These are phyloP conservation scores for Aspergillus ruber DNA, from an alignment of 2,329 filamentous ascomycete species.

Conservation along the genomic window DNA sequence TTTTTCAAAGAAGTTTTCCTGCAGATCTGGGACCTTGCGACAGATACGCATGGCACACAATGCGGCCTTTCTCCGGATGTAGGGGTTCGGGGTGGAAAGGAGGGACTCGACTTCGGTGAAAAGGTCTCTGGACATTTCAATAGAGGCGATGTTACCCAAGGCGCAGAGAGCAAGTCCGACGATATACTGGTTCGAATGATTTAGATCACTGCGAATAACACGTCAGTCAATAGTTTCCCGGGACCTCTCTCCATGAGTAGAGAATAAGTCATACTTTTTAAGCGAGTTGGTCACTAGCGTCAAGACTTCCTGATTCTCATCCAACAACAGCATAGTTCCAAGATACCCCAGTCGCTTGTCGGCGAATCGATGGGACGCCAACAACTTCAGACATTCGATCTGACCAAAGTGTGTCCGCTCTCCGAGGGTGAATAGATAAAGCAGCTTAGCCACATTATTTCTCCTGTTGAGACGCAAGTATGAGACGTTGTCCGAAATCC, in stretches of 20 bases:
- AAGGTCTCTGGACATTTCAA: constrained; percentile 96
- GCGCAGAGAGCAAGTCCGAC: constrained; percentile 94
- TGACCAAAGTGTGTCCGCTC: constrained; percentile 98
- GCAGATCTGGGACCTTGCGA: constrained; percentile 91
- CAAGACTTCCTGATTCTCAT: constrained; percentile 97
- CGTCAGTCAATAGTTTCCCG: not conserved
- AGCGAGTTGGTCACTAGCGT: constrained; percentile 96
- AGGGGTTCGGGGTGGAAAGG: constrained; percentile 90
- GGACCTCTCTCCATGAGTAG: not conserved
- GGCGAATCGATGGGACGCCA: constrained; percentile 93
- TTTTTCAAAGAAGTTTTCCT: constrained; percentile 96
- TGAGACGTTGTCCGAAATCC: constrained; percentile 16
- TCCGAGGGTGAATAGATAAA: constrained; percentile 96
- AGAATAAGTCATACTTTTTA: constrained; percentile 66
- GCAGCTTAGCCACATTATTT: constrained; percentile 97
- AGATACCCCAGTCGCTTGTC: constrained; percentile 95
- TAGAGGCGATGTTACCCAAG: constrained; percentile 91
- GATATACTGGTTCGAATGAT: constrained; percentile 97
- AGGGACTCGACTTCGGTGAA: constrained; percentile 94
- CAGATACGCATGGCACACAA: constrained; percentile 99
- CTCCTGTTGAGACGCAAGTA: constrained; percentile 51
- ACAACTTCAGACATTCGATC: constrained; percentile 96
- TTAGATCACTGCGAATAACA: constrained; percentile 64
- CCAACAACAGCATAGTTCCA: constrained; percentile 88
- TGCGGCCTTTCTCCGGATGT: constrained; percentile 92